A percentile compares a stretch with the other conserved stretches of the same genome.
Evolutionary conservation across 2,329 filamentous ascomycete species (phyloP).

Genomic region (Xylariales sp.): DNA sequence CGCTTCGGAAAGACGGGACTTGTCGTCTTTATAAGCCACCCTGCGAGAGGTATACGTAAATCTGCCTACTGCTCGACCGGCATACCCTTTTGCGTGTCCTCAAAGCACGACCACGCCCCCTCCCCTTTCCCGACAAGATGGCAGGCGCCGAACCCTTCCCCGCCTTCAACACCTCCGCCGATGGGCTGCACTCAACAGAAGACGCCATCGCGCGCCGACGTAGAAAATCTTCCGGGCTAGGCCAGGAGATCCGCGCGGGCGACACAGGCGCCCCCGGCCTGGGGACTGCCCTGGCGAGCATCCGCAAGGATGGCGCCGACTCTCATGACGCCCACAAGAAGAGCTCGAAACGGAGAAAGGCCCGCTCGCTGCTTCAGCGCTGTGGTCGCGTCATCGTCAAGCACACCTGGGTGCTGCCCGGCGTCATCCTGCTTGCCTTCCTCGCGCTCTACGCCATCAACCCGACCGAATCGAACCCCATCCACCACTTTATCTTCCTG

Average conservation of each 20-base stretch:
- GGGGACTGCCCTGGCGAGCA: slow-evolving; percentile 46
- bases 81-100: too few species aligned
- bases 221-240: slow-evolving; percentile 53
- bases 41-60: too few species aligned
- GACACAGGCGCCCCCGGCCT: slow-evolving; percentile 53
- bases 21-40: too few species aligned
- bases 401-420: slow-evolving; percentile 61
- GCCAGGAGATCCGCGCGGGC: slow-evolving; percentile 47
- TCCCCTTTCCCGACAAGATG: slow-evolving; percentile 35
- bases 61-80: too few species aligned
- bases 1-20: too few species aligned
- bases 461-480: slow-evolving; percentile 72
- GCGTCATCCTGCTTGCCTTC: slow-evolving; percentile 62
- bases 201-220: slow-evolving; percentile 39
- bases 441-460: slow-evolving; percentile 68
- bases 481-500: slow-evolving; percentile 81
- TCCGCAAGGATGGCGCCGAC: slow-evolving; percentile 18
- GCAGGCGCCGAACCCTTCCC: slow-evolving; percentile 51
- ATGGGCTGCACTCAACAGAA: slow-evolving; percentile 39
- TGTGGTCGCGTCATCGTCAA: slow-evolving; percentile 47
- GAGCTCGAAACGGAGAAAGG: slow-evolving; percentile 50
- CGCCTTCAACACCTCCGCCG: slow-evolving; percentile 45
- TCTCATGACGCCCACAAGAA: slow-evolving; percentile 29
- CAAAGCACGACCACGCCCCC: too few species aligned
- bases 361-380: slow-evolving; percentile 49